These are phyloP conservation scores for Zymoseptoria tritici DNA, from an alignment of 2,329 filamentous ascomycete species.

Conservation along the genomic window DNA sequence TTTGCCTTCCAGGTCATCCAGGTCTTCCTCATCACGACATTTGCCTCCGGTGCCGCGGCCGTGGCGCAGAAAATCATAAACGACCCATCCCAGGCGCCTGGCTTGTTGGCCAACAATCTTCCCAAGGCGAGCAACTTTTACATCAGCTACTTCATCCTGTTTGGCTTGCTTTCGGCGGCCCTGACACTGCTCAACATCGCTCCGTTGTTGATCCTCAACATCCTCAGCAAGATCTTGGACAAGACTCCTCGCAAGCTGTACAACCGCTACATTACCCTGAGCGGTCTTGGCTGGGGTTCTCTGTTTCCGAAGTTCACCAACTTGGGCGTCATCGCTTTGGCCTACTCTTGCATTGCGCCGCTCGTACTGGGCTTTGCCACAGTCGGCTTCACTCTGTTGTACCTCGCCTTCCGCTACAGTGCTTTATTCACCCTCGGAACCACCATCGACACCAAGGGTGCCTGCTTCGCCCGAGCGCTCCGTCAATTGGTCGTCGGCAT, in stretches of 20 bases:
- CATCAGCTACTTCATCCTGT: constrained; percentile 31
- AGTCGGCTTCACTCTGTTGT: constrained; percentile 38
- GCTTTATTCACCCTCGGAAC: constrained; percentile 41
- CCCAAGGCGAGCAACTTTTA: constrained; percentile 33
- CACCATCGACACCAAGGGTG: constrained; percentile 38
- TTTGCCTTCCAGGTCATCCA: constrained; percentile 35
- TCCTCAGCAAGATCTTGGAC: constrained; percentile 27
- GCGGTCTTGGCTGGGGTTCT: constrained; percentile 36
- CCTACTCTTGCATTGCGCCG: constrained; percentile 41
- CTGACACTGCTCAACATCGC: constrained; percentile 24
- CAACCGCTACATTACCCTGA: constrained; percentile 35
- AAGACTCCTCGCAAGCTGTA: constrained; percentile 40
- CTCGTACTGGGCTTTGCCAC: constrained; percentile 39
- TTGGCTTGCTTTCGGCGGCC: constrained; percentile 25
- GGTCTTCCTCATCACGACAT: constrained; percentile 33
- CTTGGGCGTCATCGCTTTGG: constrained; percentile 34
- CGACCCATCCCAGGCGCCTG: constrained; percentile 23
- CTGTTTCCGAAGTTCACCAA: constrained; percentile 38
- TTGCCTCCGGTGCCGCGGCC: constrained; percentile 27
- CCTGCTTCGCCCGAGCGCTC: constrained; percentile 37
- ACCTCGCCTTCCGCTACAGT: constrained; percentile 43
- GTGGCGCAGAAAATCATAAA: constrained; percentile 25
- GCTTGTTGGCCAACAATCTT: constrained; percentile 27
- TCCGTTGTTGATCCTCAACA: constrained; percentile 23
- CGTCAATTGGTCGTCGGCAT: constrained; percentile 39